These are phyloP conservation scores for Isatis tinctoria DNA, from an alignment of 345 rosid species.

Conservation along the genomic window DNA sequence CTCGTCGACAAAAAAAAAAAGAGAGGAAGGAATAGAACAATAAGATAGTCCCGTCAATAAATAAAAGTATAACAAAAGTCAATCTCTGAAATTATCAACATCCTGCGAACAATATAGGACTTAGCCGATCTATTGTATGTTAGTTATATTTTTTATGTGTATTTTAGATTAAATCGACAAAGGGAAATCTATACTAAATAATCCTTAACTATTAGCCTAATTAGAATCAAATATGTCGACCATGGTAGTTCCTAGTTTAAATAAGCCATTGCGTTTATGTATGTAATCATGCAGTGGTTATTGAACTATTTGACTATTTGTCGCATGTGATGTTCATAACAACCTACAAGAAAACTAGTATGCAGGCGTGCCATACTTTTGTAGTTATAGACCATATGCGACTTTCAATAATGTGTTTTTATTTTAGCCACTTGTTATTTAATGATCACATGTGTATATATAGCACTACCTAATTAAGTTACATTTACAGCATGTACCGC, in stretches of 20 bases:
- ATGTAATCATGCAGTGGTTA: neutral
- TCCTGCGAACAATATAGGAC: neutral
- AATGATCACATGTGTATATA: neutral
- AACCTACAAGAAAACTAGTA: no score
- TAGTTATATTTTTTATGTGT: neutral
- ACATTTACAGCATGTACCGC: neutral
- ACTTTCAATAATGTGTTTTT: neutral
- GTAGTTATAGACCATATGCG: neutral
- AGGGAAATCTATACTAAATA: neutral
- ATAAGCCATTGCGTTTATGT: neutral
- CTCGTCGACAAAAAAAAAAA: neutral
- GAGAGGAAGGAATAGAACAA: neutral
- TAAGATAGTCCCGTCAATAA: neutral
- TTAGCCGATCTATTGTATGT: neutral
- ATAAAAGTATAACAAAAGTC: conserved; percentile 11
- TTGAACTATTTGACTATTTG: neutral
- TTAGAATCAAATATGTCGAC: neutral
- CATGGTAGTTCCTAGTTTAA: neutral
- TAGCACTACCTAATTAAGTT: neutral
- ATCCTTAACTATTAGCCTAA: neutral
- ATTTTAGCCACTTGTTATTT: neutral
- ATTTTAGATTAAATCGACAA: neutral
- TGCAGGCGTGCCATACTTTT: neutral
- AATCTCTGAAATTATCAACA: conserved; percentile 14
- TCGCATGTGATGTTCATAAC: no score